phyloP scores from a whole-genome alignment of 371 early-diverging fungal species.

The Apophysomyces ossiformis region DNA sequence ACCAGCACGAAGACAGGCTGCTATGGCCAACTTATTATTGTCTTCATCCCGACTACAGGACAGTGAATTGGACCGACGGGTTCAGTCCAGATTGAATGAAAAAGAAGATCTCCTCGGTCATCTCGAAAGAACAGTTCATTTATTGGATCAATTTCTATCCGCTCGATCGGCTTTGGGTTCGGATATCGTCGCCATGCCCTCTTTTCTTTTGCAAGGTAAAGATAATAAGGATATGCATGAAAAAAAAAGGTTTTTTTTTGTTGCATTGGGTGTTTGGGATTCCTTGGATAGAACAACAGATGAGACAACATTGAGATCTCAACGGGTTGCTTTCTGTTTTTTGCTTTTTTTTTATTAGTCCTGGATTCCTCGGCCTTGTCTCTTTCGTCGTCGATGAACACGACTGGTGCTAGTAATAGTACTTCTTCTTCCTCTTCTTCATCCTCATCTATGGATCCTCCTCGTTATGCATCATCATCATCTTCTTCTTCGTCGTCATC shows the following conservation, averaged over 20 bases:
- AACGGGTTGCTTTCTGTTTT: too few species aligned
- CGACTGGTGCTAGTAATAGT: too few species aligned
- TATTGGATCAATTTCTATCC: conserved; percentile 43
- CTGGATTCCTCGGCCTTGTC: too few species aligned
- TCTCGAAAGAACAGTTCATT: conserved; percentile 32
- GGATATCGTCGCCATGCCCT: conserved; percentile 24
- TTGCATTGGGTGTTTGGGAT: too few species aligned
- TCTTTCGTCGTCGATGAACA: too few species aligned
- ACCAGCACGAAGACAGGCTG: neutral
- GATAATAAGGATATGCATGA: neutral
- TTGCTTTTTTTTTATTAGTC: too few species aligned
- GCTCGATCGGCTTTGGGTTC: conserved; percentile 34
- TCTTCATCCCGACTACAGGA: neutral
- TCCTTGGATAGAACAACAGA: too few species aligned
- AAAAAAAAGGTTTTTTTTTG: conserved; percentile 11
- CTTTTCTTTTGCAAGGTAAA: conserved; percentile 37
- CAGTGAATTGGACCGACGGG: conserved; percentile 30
- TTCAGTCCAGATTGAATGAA: conserved; percentile 34
- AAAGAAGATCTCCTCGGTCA: conserved; percentile 44
- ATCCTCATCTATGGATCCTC: too few species aligned
- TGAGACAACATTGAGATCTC: too few species aligned
- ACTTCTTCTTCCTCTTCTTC: too few species aligned
- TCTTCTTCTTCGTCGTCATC: too few species aligned
- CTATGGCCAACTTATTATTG: neutral
- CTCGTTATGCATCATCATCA: too few species aligned